phyloP scores from a whole-genome alignment of 1,139 yeast genomes.

The Wickerhamiella infanticola region DNA sequence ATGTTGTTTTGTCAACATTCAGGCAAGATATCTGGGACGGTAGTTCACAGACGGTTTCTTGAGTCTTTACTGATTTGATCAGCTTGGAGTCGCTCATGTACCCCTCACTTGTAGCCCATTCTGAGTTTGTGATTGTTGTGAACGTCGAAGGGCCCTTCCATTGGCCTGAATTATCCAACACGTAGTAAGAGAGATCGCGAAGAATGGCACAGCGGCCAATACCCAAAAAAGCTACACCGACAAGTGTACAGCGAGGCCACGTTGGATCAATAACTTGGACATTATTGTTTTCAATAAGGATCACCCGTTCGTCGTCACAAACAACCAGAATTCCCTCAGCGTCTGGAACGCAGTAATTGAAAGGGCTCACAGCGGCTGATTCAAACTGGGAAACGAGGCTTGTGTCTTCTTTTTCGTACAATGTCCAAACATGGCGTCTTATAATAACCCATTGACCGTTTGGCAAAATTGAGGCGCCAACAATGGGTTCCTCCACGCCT shows the following conservation, averaged over 20 bases:
- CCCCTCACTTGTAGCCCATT: background rate
- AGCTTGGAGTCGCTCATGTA: background rate
- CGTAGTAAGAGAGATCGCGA: background rate
- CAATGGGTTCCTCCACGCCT: background rate
- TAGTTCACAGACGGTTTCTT: background rate
- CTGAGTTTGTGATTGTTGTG: background rate
- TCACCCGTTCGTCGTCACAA: conserved; percentile 4
- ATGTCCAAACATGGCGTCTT: conserved; percentile 7
- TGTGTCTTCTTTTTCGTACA: background rate
- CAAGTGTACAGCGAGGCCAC: conserved; percentile 1
- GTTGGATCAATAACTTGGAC: conserved; percentile 5
- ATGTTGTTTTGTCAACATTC: background rate
- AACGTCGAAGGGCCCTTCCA: background rate
- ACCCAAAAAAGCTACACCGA: background rate
- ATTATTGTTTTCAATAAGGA: conserved; percentile 6
- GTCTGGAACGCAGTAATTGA: background rate
- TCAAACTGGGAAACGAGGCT: conserved; percentile 1
- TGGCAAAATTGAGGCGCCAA: background rate
- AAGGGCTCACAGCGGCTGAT: conserved; percentile 2
- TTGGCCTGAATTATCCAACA: background rate
- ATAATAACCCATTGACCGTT: background rate
- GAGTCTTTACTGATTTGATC: background rate
- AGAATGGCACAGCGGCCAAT: background rate
- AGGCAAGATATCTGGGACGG: background rate
- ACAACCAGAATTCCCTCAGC: conserved; percentile 1